Evolutionary conservation across 140 eudicot species (phyloP).

Genomic region (Anethum foeniculum): DNA sequence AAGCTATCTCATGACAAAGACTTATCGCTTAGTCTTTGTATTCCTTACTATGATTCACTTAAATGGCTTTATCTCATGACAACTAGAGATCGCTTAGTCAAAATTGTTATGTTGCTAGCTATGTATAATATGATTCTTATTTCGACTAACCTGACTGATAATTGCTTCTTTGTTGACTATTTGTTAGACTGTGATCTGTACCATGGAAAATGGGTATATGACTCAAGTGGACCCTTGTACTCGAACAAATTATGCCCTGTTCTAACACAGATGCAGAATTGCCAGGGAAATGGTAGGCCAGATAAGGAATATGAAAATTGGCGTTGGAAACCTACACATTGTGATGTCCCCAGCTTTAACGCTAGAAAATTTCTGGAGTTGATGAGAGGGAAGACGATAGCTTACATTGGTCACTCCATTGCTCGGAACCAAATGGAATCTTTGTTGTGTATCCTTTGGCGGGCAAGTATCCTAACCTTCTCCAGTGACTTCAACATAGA

Average conservation of each 20-base stretch:
- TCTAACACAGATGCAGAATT: neutral
- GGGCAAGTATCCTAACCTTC: conserved; percentile 38
- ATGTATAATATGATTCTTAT: neutral
- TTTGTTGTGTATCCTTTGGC: conserved; percentile 89
- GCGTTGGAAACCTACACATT: conserved; percentile 78
- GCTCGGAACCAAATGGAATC: conserved; percentile 98
- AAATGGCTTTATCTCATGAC: no score
- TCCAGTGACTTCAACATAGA: neutral
- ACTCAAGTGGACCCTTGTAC: neutral
- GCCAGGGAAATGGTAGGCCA: neutral
- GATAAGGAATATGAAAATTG: neutral
- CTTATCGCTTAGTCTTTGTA: no score
- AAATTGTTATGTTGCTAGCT: neutral
- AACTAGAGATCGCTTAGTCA: neutral
- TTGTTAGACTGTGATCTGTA: conserved; percentile 39
- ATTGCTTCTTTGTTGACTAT: conserved; percentile 1
- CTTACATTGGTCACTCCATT: conserved; percentile 82
- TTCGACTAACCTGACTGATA: neutral
- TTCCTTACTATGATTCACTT: no score
- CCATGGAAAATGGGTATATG: neutral
- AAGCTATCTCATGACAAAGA: no score
- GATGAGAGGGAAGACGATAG: conserved; percentile 89
- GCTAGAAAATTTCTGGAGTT: conserved; percentile 66
- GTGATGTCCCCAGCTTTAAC: conserved; percentile 74
- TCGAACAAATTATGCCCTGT: neutral